Conservation (phyloP, 2,329 filamentous ascomycete genomes). For the Rhytidhysteron rufulum region DNA sequence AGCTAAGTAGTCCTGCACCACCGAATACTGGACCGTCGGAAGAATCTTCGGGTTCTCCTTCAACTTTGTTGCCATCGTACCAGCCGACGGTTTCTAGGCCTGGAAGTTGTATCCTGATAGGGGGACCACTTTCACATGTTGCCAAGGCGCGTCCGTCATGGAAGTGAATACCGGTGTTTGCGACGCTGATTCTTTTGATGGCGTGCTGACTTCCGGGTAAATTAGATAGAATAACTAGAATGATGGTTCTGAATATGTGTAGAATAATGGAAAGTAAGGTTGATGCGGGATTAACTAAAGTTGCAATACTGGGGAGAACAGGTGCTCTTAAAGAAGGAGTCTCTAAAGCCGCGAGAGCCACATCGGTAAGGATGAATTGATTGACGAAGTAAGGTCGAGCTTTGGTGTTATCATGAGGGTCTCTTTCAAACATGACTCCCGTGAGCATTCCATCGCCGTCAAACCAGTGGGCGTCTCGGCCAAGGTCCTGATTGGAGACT, state of each 20-base stretch:
- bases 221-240: constrained; percentile 56
- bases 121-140: constrained; percentile 68
- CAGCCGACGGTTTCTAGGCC: constrained; percentile 65
- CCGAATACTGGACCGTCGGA: constrained; percentile 43
- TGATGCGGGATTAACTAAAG: constrained; percentile 58
- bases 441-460: constrained; percentile 73
- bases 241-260: constrained; percentile 54
- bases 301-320: constrained; percentile 65
- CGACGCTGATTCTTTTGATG: constrained; percentile 67
- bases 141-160: constrained; percentile 67
- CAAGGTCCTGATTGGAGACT: constrained; percentile 56
- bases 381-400: constrained; percentile 65
- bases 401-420: constrained; percentile 29
- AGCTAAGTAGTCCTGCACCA: constrained; percentile 53
- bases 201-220: constrained; percentile 53
- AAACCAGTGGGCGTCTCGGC: constrained; percentile 67
- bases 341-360: constrained; percentile 54
- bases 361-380: constrained; percentile 64
- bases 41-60: constrained; percentile 45
- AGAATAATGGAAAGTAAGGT: constrained; percentile 49
- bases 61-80: constrained; percentile 59
- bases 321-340: constrained; percentile 50
- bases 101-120: constrained; percentile 62
- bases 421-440: constrained; percentile 58
- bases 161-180: constrained; percentile 64